Conservation (phyloP, 768 basidiomycete genomes). For the Phlebiopsis flavidoalba region DNA sequence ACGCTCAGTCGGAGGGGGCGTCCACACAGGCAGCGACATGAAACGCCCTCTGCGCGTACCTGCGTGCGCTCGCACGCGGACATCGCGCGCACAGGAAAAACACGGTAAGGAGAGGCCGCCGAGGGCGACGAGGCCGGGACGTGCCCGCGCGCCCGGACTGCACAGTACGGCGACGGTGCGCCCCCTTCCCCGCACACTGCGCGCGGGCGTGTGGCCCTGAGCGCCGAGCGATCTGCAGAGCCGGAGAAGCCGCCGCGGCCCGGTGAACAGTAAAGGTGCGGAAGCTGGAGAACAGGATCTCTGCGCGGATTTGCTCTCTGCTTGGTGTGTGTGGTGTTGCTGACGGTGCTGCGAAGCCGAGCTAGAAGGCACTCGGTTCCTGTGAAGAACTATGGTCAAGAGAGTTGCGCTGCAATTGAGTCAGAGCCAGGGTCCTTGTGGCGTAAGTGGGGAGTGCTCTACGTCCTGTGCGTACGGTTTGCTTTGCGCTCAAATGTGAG, state of each 20-base stretch:
- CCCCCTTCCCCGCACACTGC: background rate
- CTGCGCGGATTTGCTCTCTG: conserved; percentile 38
- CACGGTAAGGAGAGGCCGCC: no score
- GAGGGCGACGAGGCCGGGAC: conserved; percentile 47
- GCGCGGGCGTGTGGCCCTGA: no score
- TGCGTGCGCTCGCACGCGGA: conserved; percentile 73
- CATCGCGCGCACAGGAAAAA: conserved; percentile 58
- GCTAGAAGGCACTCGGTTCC: conserved; percentile 58
- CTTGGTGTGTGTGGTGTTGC: background rate
- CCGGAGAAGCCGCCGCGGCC: conserved; percentile 33
- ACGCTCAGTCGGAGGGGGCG: no score
- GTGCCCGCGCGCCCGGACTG: conserved; percentile 60
- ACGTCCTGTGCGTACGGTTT: no score
- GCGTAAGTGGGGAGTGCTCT: no score
- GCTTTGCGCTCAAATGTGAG: no score
- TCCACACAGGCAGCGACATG: conserved; percentile 76
- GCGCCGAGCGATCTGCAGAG: conserved; percentile 11
- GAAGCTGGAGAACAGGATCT: conserved; percentile 60
- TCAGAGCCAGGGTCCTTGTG: no score
- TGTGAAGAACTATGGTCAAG: conserved; percentile 57
- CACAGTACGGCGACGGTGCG: conserved; percentile 71
- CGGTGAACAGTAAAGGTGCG: conserved; percentile 57
- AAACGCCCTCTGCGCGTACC: conserved; percentile 73
- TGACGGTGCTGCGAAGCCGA: conserved; percentile 39
- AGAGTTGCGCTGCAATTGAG: background rate